phyloP scores from a whole-genome alignment of 1,139 yeast species.

The Hanseniaspora gamundiae region DNA sequence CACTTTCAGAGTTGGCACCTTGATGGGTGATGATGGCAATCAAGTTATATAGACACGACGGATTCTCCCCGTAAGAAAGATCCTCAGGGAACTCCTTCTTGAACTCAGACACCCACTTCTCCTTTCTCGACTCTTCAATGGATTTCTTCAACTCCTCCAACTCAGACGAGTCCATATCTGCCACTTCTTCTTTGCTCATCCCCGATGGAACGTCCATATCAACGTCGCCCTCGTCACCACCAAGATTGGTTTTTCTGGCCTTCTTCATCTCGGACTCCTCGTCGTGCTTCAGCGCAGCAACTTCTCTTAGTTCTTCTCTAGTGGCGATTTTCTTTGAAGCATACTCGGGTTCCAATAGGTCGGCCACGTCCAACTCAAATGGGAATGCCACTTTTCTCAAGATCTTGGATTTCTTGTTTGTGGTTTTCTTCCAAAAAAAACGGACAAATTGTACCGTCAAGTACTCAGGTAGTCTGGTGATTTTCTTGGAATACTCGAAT shows the following conservation, averaged over 20 bases:
- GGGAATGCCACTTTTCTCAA: slow-evolving; percentile 92
- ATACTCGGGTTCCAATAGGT: slow-evolving; percentile 67
- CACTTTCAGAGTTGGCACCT: slow-evolving; percentile 94
- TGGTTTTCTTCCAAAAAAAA: slow-evolving; percentile 91
- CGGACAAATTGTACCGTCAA: slow-evolving; percentile 87
- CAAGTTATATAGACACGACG: slow-evolving; percentile 78
- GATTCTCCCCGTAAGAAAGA: slow-evolving; percentile 54
- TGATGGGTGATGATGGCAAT: slow-evolving; percentile 81
- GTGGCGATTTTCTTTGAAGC: slow-evolving; percentile 52
- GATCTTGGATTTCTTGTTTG: slow-evolving; percentile 82
- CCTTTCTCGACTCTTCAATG: slow-evolving; percentile 23
- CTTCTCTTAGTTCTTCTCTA: slow-evolving; percentile 66
- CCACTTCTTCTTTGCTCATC: slow-evolving; percentile 11
- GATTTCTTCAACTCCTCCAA: slow-evolving; percentile 26
- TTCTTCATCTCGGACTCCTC: slow-evolving; percentile 68
- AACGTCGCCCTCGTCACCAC: slow-evolving; percentile 13
- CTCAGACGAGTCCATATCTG: slow-evolving; percentile 16
- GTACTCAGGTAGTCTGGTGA: slow-evolving; percentile 75
- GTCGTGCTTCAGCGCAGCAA: slow-evolving; percentile 67
- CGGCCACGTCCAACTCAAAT: slow-evolving; percentile 78
- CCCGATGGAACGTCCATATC: slow-evolving; percentile 27
- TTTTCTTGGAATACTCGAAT: slow-evolving; percentile 55
- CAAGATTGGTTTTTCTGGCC: slow-evolving; percentile 34
- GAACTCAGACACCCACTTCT: slow-evolving; percentile 28
- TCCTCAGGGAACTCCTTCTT: slow-evolving; percentile 25